Evolutionary conservation across 176 grass and related monocot species (phyloP), one percentile per base, ranked within the genome.

Genomic region (Triticum turgidum): DNA sequence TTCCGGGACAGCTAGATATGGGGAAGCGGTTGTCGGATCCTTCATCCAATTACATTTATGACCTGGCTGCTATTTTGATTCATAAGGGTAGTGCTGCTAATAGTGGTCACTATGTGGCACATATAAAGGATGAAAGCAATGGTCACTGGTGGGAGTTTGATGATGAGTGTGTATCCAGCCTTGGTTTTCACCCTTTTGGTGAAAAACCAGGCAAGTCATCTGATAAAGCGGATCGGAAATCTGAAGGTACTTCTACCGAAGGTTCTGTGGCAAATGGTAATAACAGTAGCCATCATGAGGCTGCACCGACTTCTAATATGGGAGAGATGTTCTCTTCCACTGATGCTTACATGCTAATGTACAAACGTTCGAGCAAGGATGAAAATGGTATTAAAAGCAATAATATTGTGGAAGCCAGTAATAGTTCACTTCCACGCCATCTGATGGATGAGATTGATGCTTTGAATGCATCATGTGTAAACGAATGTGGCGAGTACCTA

Each of bases 261-360:
- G 87, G 58, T 86, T 83, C 84, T 87, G 41, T 76, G 47, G 62
- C 45, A 75, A 81, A 89, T 79, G 91, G 78, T 74, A 85, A 88
- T 47, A 88, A 67, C 56, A 82, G 77, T 86, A 73, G 45, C 30
- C 64, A 93, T 54, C 83, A 70, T 73, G 66, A 84, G 21, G 63
- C 51, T 86, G 65, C 64, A 37, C 69, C 54, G 13, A 74, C 66
- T 83, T 91, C 68, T 32, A 78, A 45, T 29, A 49, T 86, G 18
- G 80, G 81, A 78, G 92, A 94, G 52, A 89, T 93, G 75, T 99
- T 97, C 83, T 94, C 92, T 56, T 99, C 97, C 75, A 97, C 94
- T 78, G 97, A 99, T 96, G 93, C 94, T 91, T 99, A 97, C 75
- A 99, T 99, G 97, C 80, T 99, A 73, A 99, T 99, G 97, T 99